Percentiles rank a stretch among this genome's conserved stretches.
phyloP scores from a whole-genome alignment of 2,329 filamentous ascomycete genomes.

The Calonectria hongkongensis region DNA sequence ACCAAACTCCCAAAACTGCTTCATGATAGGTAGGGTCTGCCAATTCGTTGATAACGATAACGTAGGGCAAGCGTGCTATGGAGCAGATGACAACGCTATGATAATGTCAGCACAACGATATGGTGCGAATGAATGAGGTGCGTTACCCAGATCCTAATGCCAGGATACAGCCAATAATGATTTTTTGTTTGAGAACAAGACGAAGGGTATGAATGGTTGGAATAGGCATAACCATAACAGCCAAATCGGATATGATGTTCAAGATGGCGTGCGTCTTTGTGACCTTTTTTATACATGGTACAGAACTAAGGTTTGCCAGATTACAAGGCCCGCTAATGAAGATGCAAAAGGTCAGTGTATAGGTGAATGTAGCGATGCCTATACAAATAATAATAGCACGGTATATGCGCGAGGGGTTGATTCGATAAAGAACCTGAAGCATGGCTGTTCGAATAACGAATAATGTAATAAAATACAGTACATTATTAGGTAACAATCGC shows the following conservation, averaged over 20 bases:
- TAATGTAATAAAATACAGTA: not conserved
- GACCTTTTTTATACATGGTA: not conserved
- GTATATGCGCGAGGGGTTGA: constrained; percentile 1
- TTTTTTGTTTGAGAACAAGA: not conserved
- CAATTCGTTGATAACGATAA: constrained; percentile 46
- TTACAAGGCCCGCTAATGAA: not conserved
- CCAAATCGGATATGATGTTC: not conserved
- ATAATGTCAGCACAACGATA: not conserved
- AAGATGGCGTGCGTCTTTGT: not conserved
- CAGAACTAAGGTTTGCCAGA: too few species aligned
- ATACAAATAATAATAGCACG: not conserved
- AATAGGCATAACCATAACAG: not conserved
- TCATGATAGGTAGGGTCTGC: constrained; percentile 56
- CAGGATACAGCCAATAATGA: not conserved
- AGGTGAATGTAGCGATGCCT: not conserved
- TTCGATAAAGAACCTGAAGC: constrained; percentile 7
- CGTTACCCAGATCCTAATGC: constrained; percentile 15
- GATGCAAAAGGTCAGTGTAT: not conserved
- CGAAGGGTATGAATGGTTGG: not conserved
- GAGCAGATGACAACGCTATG: not conserved
- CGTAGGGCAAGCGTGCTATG: constrained; percentile 6
- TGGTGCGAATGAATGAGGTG: not conserved
- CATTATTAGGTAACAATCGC: not conserved
- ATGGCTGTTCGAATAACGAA: constrained; percentile 11
- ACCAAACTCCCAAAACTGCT: constrained; percentile 57